phyloP scores from a whole-genome alignment of 2,329 filamentous ascomycete genomes.

The Aspergillus puulaauensis region DNA sequence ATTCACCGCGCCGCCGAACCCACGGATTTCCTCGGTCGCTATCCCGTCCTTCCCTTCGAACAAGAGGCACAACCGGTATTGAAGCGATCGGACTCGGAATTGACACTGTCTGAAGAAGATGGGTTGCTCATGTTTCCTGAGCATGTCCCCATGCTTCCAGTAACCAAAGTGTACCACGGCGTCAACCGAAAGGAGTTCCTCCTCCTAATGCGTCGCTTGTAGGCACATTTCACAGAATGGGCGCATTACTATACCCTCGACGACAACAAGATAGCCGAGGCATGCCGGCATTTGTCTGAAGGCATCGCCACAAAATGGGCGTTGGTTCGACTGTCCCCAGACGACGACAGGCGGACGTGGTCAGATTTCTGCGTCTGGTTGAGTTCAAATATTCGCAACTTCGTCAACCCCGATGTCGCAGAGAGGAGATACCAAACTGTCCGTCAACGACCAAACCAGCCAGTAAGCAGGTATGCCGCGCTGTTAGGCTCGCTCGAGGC shows the following conservation, averaged over 20 bases:
- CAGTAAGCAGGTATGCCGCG: neutral
- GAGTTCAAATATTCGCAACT: neutral
- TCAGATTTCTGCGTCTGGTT: neutral
- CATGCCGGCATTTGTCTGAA: neutral
- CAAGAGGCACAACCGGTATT: neutral
- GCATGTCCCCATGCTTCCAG: neutral
- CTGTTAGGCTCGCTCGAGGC: neutral
- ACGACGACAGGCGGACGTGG: neutral
- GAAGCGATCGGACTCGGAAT: conserved; percentile 1
- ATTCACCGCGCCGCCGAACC: neutral
- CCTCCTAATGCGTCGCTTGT: neutral
- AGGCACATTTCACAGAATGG: neutral
- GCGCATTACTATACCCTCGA: neutral
- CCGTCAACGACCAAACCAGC: neutral
- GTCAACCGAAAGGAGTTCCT: conserved; percentile 2
- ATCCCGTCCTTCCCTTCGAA: neutral
- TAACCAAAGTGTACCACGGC: neutral
- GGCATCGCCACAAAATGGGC: neutral
- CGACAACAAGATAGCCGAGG: neutral
- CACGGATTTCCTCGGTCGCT: neutral
- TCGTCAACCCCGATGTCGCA: neutral
- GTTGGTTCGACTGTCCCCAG: neutral
- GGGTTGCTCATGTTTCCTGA: neutral
- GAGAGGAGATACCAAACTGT: neutral
- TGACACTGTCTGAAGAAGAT: neutral